phyloP scores from a whole-genome alignment of 805 yeast genomes.

The Pichia kluyveri region DNA sequence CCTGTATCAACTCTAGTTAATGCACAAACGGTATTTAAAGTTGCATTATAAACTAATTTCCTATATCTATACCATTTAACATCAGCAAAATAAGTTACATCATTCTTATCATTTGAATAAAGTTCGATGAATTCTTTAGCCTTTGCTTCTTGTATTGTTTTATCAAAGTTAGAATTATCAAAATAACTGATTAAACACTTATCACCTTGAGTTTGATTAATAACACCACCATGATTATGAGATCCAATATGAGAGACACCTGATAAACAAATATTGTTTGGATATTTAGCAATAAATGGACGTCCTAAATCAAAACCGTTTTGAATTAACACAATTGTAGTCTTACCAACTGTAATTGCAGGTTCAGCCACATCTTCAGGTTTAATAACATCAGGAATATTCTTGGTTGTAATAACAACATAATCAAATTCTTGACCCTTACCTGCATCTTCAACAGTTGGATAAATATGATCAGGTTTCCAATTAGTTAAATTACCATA shows the following conservation, averaged over 20 bases:
- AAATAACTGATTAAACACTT: conserved; percentile 44
- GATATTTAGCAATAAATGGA: conserved; percentile 24
- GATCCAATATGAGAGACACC: conserved; percentile 32
- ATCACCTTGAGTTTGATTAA: no score
- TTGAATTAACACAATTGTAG: conserved; percentile 29
- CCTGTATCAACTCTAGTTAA: conserved; percentile 57
- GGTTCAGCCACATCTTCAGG: conserved; percentile 29
- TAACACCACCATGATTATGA: conserved; percentile 19
- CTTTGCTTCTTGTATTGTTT: conserved; percentile 25
- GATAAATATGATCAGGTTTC: conserved; percentile 43
- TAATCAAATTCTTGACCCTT: conserved; percentile 38
- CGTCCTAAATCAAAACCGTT: conserved; percentile 32
- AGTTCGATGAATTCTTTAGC: conserved; percentile 37
- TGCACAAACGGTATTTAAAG: conserved; percentile 56
- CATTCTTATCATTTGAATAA: conserved; percentile 37
- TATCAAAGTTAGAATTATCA: conserved; percentile 28
- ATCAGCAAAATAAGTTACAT: conserved; percentile 32
- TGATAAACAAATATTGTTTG: conserved; percentile 27
- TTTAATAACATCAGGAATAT: conserved; percentile 52
- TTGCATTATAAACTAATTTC: conserved; percentile 62
- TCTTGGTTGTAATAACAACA: conserved; percentile 37
- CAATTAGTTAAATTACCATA: conserved; percentile 38
- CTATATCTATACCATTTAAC: conserved; percentile 50
- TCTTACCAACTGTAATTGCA: conserved; percentile 19
- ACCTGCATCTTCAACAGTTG: conserved; percentile 19